Conservation (phyloP, 1,139 yeast genomes). For the Pichia sp. region DNA sequence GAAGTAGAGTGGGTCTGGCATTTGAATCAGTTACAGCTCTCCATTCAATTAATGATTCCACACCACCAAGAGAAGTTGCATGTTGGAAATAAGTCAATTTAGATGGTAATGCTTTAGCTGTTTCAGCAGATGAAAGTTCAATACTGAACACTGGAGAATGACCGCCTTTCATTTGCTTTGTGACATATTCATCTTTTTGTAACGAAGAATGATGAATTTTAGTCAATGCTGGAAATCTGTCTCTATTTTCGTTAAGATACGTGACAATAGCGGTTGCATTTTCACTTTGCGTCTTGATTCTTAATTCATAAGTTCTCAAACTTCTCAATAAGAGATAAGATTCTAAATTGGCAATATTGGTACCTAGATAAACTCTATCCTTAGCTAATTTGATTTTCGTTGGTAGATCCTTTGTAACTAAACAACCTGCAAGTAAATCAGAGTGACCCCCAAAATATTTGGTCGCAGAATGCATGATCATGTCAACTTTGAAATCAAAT, state of each 20-base stretch:
- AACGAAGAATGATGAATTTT: slow-evolving; percentile 53
- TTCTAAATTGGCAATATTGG: slow-evolving; percentile 73
- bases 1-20: slow-evolving; percentile 47
- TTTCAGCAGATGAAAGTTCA: slow-evolving; percentile 38
- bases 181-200: slow-evolving; percentile 58
- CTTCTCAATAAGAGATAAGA: slow-evolving; percentile 68
- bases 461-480: slow-evolving; percentile 84
- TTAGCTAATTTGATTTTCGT: slow-evolving; percentile 37
- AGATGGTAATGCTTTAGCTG: slow-evolving; percentile 60
- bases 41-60: slow-evolving; percentile 88
- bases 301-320: slow-evolving; percentile 65
- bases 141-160: slow-evolving; percentile 72
- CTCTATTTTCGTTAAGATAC: slow-evolving; percentile 42
- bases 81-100: slow-evolving; percentile 68
- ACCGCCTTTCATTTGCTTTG: slow-evolving; percentile 57
- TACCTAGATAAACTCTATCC: slow-evolving; percentile 67
- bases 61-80: slow-evolving; percentile 93
- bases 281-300: slow-evolving; percentile 58
- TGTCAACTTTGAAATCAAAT: slow-evolving; percentile 71
- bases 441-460: slow-evolving; percentile 92
- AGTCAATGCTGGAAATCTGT: slow-evolving; percentile 40
- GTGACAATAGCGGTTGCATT: slow-evolving; percentile 58
- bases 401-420: slow-evolving; percentile 50
- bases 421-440: slow-evolving; percentile 77
- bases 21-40: slow-evolving; percentile 63